Conservation (phyloP, 2,329 filamentous ascomycete species). For the Arthroderma sp. region DNA sequence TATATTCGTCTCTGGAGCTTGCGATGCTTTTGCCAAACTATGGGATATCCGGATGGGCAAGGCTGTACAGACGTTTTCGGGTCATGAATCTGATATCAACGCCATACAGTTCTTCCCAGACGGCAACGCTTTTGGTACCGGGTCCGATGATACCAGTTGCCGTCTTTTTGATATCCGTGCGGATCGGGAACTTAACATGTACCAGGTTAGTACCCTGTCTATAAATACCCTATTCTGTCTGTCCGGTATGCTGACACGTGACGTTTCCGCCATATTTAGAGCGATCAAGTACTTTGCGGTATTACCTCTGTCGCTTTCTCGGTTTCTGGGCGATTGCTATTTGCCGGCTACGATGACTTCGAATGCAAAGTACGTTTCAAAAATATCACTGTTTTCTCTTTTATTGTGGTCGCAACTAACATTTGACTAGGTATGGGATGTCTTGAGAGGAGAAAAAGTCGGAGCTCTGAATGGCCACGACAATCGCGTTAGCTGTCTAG, state of each 20-base stretch:
- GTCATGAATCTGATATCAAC: conserved; percentile 98
- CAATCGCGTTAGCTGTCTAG: conserved; percentile 96
- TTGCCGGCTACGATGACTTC: conserved; percentile 97
- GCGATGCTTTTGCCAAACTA: conserved; percentile 94
- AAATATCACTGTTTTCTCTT: neutral
- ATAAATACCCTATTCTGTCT: neutral
- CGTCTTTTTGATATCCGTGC: conserved; percentile 95
- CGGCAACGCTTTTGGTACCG: conserved; percentile 94
- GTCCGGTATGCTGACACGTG: neutral
- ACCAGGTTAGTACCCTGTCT: conserved; percentile 33
- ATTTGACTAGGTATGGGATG: conserved; percentile 74
- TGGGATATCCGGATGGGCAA: conserved; percentile 98
- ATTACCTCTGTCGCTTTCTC: conserved; percentile 98
- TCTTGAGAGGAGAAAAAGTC: conserved; percentile 90
- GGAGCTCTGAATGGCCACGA: conserved; percentile 94
- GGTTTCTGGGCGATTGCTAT: conserved; percentile 84
- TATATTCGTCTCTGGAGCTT: conserved; percentile 97
- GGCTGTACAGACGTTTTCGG: conserved; percentile 95
- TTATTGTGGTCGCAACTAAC: conserved; percentile 14
- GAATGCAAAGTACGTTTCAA: conserved; percentile 80
- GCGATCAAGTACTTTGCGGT: conserved; percentile 90
- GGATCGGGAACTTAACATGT: conserved; percentile 63
- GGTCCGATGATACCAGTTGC: conserved; percentile 94
- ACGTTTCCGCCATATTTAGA: conserved; percentile 41
- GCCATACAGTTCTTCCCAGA: conserved; percentile 99